Conservation (phyloP, 177 flowering plant genomes). For the Tripterygium wilfordii region DNA sequence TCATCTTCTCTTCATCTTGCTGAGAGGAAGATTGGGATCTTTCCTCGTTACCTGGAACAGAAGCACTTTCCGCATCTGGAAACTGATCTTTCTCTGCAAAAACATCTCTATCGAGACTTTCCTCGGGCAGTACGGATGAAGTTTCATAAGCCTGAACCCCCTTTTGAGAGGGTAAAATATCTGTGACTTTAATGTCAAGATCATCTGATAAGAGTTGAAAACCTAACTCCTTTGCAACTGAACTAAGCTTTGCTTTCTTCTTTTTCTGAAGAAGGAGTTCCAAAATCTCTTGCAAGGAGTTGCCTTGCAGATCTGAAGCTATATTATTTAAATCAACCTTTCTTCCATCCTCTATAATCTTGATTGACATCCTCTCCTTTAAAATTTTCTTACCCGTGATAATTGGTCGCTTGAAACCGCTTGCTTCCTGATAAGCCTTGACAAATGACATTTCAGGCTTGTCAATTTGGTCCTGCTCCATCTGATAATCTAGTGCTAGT, state of each 20-base stretch:
- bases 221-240: slow-evolving; percentile 69
- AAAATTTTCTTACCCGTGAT: slow-evolving; percentile 16
- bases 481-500: slow-evolving; percentile 38
- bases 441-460: slow-evolving; percentile 11
- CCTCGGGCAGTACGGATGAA: slow-evolving; percentile 17
- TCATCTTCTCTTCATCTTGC: slow-evolving; percentile 11
- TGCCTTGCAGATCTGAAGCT: slow-evolving; percentile 39
- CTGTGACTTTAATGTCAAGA: slow-evolving; percentile 45
- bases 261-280: slow-evolving; percentile 45
- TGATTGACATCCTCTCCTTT: slow-evolving; percentile 54
- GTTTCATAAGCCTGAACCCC: slow-evolving; percentile 28
- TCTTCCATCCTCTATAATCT: slow-evolving; percentile 54
- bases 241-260: slow-evolving; percentile 56
- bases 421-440: slow-evolving; percentile 20
- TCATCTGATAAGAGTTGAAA: slow-evolving; percentile 87
- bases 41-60: slow-evolving; percentile 12
- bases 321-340: slow-evolving; percentile 38
- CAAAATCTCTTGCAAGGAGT: slow-evolving; percentile 60
- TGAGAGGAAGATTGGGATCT: slow-evolving; percentile 13
- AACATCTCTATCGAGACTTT: slow-evolving; percentile 15
- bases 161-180: slow-evolving; percentile 22
- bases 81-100: no score
- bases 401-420: no score
- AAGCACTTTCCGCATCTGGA: slow-evolving; percentile 17
- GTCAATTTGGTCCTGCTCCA: slow-evolving; percentile 12